A percentile compares a stretch with the other conserved stretches of the same genome.
Evolutionary conservation across 352 stramenopile species (phyloP).

Genomic region (Phytophthora pistaciae): DNA sequence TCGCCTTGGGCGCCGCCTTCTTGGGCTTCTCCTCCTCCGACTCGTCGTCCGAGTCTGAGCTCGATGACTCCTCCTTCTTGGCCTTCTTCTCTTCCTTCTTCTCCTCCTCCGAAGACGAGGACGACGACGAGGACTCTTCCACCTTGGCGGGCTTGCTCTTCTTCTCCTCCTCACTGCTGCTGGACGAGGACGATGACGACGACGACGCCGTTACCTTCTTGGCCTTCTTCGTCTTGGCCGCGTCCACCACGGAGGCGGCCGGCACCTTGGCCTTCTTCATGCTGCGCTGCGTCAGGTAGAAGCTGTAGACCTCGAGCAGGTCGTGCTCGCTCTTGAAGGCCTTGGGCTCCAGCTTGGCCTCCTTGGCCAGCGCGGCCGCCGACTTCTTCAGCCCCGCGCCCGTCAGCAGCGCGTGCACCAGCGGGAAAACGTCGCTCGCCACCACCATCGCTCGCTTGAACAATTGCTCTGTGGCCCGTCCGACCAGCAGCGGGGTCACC

Average conservation of each 20-base stretch:
- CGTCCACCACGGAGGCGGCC: constrained; percentile 61
- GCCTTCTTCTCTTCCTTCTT: constrained; percentile 31
- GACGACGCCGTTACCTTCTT: constrained; percentile 27
- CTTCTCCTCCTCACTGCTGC: constrained; percentile 29
- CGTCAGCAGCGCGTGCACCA: constrained; percentile 76
- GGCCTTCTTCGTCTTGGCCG: constrained; percentile 39
- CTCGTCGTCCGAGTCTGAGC: constrained; percentile 30
- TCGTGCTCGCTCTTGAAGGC: constrained; percentile 72
- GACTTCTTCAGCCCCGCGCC: constrained; percentile 77
- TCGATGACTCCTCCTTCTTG: constrained; percentile 35
- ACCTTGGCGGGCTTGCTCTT: constrained; percentile 27
- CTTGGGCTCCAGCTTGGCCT: constrained; percentile 76
- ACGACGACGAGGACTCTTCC: not conserved
- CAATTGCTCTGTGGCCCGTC: not conserved
- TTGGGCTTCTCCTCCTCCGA: constrained; percentile 33
- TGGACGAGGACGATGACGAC: not conserved
- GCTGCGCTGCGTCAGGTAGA: constrained; percentile 62
- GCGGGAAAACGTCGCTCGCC: constrained; percentile 81
- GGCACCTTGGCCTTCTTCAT: constrained; percentile 66
- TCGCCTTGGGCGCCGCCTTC: constrained; percentile 32
- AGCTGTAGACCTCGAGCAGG: constrained; percentile 78
- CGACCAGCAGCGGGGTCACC: not conserved
- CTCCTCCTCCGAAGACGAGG: constrained; percentile 1
- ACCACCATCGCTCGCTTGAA: constrained; percentile 40
- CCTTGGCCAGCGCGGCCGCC: constrained; percentile 70